Percentiles rank a stretch among this genome's conserved stretches.
These are phyloP conservation scores for Calonectria leucothoes DNA, from an alignment of 2,329 filamentous ascomycete species.

Conservation along the genomic window DNA sequence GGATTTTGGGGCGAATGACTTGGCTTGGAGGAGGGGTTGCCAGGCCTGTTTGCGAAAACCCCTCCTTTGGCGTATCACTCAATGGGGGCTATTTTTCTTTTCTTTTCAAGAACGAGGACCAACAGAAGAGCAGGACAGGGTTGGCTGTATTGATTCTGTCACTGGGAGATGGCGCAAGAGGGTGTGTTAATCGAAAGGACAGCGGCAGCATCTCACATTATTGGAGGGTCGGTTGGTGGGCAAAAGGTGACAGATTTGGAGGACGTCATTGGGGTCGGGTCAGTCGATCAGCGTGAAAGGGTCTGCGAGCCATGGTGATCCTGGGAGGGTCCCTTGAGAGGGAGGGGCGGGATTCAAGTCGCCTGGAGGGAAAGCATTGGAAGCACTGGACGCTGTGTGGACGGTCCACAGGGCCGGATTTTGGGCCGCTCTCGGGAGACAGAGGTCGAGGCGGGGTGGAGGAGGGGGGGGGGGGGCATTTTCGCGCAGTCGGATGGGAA, in stretches of 20 bases:
- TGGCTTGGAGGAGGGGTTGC: background rate
- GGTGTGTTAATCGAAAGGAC: constrained; percentile 12
- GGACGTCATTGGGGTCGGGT: constrained; percentile 15
- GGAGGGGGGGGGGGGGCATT: background rate
- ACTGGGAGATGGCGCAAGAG: background rate
- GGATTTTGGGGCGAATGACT: constrained; percentile 25
- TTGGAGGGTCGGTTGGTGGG: constrained; percentile 2
- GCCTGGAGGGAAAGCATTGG: constrained; percentile 12
- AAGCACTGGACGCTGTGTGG: background rate
- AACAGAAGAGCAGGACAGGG: background rate
- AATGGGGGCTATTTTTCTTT: background rate
- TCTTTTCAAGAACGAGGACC: background rate
- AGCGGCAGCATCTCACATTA: background rate
- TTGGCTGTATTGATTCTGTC: background rate
- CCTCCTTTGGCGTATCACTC: background rate
- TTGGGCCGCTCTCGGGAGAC: constrained; percentile 32
- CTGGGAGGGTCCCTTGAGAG: constrained; percentile 7
- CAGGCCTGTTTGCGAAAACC: background rate
- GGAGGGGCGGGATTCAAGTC: constrained; percentile 4
- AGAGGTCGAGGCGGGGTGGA: constrained; percentile 8
- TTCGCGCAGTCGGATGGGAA: background rate
- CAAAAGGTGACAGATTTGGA: background rate
- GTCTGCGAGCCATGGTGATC: constrained; percentile 17
- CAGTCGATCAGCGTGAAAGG: constrained; percentile 15
- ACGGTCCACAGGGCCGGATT: constrained; percentile 35